Conservation (phyloP, 805 yeast species). For the Diddensiella transvaalensis region DNA sequence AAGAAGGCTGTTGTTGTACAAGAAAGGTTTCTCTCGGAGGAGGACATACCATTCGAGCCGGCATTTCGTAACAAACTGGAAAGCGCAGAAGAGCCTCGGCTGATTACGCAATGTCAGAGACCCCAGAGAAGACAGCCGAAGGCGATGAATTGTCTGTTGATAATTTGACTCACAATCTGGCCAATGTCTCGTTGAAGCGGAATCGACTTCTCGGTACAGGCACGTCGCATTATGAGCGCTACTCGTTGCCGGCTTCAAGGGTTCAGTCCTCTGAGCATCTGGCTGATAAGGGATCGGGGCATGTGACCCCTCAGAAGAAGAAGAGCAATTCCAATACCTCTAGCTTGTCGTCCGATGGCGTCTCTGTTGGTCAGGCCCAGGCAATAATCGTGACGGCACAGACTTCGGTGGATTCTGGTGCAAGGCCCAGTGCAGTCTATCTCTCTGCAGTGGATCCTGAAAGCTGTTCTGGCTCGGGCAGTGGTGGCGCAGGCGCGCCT, state of each 20-base stretch:
- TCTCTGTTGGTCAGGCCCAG: background rate
- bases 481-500: background rate
- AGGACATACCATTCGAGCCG: too few species aligned
- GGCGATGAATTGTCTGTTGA: background rate
- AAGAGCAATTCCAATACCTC: background rate
- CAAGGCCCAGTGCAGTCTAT: constrained; percentile 16
- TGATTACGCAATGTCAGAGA: too few species aligned
- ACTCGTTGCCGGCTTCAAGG: constrained; percentile 31
- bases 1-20: too few species aligned
- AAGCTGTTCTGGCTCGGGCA: background rate
- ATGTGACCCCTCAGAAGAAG: constrained; percentile 3
- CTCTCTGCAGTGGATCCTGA: constrained; percentile 10
- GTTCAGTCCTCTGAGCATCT: constrained; percentile 12
- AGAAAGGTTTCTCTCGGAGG: too few species aligned
- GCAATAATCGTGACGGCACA: background rate
- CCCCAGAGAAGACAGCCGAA: background rate
- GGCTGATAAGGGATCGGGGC: background rate
- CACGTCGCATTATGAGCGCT: constrained; percentile 31
- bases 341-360: background rate
- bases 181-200: constrained; percentile 24
- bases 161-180: constrained; percentile 19
- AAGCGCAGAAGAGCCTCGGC: too few species aligned
- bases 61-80: too few species aligned
- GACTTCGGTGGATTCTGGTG: background rate
- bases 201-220: constrained; percentile 27